phyloP scores from a whole-genome alignment of 2,329 filamentous ascomycete genomes.

The Talaromyces sp. region DNA sequence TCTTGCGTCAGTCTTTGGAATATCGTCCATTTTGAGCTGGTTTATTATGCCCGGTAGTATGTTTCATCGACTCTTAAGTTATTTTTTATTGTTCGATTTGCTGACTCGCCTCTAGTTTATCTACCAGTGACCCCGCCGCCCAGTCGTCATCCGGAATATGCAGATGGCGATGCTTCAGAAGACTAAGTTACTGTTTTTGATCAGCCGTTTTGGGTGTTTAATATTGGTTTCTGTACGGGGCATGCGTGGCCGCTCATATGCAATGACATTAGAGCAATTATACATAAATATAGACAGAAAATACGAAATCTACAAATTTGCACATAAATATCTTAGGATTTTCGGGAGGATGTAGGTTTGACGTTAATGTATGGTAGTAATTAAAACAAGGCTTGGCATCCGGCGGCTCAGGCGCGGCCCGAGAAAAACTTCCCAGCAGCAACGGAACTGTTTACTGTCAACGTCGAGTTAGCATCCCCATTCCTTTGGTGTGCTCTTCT shows the following conservation, averaged over 20 bases:
- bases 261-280: background rate
- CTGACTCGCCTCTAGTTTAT: constrained; percentile 12
- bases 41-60: constrained; percentile 70
- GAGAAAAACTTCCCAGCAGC: background rate
- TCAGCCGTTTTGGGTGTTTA: background rate
- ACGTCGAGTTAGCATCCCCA: background rate
- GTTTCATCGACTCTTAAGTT: constrained; percentile 28
- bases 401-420: background rate
- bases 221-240: background rate
- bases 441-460: background rate
- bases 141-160: background rate
- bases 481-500: background rate
- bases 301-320: background rate
- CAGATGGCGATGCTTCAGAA: background rate
- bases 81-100: background rate
- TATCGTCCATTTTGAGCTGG: constrained; percentile 63
- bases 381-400: background rate
- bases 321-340: background rate
- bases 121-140: constrained; percentile 6
- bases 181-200: background rate
- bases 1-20: constrained; percentile 61
- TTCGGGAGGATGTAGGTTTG: background rate
- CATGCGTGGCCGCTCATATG: background rate
- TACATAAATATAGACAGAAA: background rate
- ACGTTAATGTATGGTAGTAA: background rate